A percentile compares a stretch with the other conserved stretches of the same genome.
phyloP scores from a whole-genome alignment of 192 early-diverging fungal species.

The Umbelopsis vinacea region DNA sequence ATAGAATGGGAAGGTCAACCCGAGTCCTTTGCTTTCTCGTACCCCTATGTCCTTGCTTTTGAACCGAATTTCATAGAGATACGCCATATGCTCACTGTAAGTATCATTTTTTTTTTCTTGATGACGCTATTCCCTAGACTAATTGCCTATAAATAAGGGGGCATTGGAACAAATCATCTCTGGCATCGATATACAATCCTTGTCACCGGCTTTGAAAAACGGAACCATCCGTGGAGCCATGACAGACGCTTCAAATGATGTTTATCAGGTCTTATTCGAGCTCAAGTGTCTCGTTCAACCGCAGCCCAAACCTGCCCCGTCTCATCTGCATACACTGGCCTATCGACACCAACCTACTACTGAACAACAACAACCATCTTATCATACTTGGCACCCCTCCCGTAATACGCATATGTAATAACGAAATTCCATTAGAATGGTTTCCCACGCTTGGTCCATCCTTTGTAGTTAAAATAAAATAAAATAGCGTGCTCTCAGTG shows the following conservation, averaged over 20 bases:
- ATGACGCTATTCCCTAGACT: background rate
- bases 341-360: background rate
- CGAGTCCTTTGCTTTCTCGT: conserved; percentile 75
- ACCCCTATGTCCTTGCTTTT: conserved; percentile 91
- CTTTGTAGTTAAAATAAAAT: too few species aligned
- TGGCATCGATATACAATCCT: conserved; percentile 61
- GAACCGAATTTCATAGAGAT: conserved; percentile 92
- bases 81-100: conserved; percentile 73
- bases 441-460: background rate
- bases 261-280: conserved; percentile 28
- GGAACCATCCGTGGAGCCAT: conserved; percentile 34
- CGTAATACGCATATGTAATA: conserved; percentile 5
- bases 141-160: conserved; percentile 35
- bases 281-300: conserved; percentile 16
- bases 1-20: conserved; percentile 90
- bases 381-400: conserved; percentile 9
- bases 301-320: background rate
- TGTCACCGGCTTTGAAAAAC: conserved; percentile 37
- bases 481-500: too few species aligned
- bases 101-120: background rate
- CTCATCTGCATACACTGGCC: conserved; percentile 2
- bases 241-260: conserved; percentile 29
- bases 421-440: too few species aligned
- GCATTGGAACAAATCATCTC: conserved; percentile 58
- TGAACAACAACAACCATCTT: background rate